phyloP scores from a whole-genome alignment of 345 rosid genomes.

The Xanthoceras sorbifolium region DNA sequence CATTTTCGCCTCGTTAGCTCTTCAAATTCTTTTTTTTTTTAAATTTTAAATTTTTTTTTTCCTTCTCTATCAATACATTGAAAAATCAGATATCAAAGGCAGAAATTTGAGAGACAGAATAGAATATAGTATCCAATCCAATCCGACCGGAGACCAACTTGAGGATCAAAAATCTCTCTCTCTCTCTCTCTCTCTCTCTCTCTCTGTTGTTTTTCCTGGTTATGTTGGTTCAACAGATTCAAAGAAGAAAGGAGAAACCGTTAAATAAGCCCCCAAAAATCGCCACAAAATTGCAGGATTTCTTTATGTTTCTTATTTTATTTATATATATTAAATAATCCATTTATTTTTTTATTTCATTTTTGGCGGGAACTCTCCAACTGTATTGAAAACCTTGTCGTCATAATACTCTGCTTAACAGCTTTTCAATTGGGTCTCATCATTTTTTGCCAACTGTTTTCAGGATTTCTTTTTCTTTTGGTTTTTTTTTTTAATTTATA shows the following conservation, averaged over 20 bases:
- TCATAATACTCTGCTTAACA: background rate
- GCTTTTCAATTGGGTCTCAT: background rate
- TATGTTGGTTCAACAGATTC: conserved; percentile 14
- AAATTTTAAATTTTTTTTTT: background rate
- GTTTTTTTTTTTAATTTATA: too few species aligned
- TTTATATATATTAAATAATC: background rate
- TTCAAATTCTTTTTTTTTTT: too few species aligned
- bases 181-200: background rate
- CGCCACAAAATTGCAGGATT: background rate
- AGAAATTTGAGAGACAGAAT: background rate
- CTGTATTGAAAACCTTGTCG: background rate
- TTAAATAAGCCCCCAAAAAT: conserved; percentile 6
- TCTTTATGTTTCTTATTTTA: too few species aligned
- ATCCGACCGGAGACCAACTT: background rate
- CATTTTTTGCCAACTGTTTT: conserved; percentile 14
- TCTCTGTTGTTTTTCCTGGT: background rate
- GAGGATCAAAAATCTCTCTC: background rate
- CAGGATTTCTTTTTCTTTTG: too few species aligned
- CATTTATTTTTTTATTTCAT: background rate
- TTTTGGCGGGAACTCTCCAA: conserved; percentile 8
- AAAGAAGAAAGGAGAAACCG: conserved; percentile 5
- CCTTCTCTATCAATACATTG: background rate
- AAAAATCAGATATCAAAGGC: background rate
- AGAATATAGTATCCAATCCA: too few species aligned
- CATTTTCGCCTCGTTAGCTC: conserved; percentile 36